Conservation (phyloP, 2,329 filamentous ascomycete genomes). For the Nigrospora osmanthi region DNA sequence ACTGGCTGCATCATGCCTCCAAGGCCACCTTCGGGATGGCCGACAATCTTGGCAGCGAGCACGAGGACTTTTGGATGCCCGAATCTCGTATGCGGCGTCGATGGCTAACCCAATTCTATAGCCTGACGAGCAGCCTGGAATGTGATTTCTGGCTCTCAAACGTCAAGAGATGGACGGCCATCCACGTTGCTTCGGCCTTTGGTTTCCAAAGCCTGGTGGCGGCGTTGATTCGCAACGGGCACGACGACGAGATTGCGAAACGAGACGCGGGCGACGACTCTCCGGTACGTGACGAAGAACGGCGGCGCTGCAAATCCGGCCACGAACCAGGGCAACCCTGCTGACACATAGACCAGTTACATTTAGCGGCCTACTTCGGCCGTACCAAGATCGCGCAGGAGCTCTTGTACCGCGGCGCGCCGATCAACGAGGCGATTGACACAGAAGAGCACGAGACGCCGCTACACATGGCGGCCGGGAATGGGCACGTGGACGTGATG, state of each 20-base stretch:
- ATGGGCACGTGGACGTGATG: constrained; percentile 31
- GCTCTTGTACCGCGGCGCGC: constrained; percentile 22
- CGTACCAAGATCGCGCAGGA: constrained; percentile 27
- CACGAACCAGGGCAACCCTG: not conserved
- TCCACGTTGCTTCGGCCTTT: constrained; percentile 29
- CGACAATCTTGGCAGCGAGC: constrained; percentile 27
- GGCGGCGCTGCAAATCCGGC: too few relatives aligned
- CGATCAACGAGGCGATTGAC: constrained; percentile 25
- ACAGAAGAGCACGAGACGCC: constrained; percentile 21
- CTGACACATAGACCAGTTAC: constrained; percentile 12
- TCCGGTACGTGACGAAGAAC: constrained; percentile 18
- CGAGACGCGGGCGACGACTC: constrained; percentile 22
- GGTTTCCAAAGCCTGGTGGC: constrained; percentile 29
- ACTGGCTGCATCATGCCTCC: constrained; percentile 32
- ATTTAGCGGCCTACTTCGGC: constrained; percentile 22
- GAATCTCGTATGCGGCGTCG: constrained; percentile 26
- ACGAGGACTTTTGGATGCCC: constrained; percentile 27
- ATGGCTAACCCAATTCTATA: constrained; percentile 27
- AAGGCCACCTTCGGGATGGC: constrained; percentile 33
- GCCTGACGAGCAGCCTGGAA: constrained; percentile 21
- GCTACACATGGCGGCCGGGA: constrained; percentile 28
- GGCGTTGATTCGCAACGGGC: constrained; percentile 27
- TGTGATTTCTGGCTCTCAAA: constrained; percentile 16
- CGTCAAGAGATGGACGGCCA: constrained; percentile 16
- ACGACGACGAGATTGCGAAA: constrained; percentile 23